Evolutionary conservation across 495 filamentous ascomycete genomes (phyloP), one percentile per base, ranked within the genome.

Genomic region (Tetracladium setigerum): DNA sequence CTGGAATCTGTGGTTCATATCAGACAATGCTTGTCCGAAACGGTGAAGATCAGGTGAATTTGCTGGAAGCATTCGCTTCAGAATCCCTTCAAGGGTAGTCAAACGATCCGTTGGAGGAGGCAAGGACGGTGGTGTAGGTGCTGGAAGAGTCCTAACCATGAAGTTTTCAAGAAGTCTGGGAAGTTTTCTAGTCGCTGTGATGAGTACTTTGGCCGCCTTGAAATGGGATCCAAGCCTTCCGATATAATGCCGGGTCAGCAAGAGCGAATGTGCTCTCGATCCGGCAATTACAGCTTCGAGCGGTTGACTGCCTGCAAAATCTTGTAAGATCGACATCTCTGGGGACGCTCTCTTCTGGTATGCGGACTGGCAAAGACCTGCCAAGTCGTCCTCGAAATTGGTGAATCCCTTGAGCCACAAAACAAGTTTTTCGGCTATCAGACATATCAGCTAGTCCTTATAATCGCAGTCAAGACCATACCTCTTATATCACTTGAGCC

Each of bases 141-240:
- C 41, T 13, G 45, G 44, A 13, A n/a, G 36, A 42, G 33, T 42
- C 19, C 41, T 22, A 19, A 55, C 47, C 8, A 18, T 38, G 41
- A 46, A 55, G 15, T 38, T 47, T 9, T 51, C 47, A 31, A 55
- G 47, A 10, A 50, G 37, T 1, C 43, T 27, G 42, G 52, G 47
- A 41, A 55, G 38, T 41, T 43, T 40, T 33, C 27, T 37, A 39
- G 30, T 43, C 22, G 47, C 40, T 18, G 17, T 34, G 17, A 16
- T 47, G 2, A 55, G 48, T 22, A 47, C 42, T 31, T 40, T 45
- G 24, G 52, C 34, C 11, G 52, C 52, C 43, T 46, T 50, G n/a
- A 55, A 38, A 31, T 55, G 52, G 42, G 47, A 55, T 18, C 52
- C 52, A 31, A 55, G 41, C 3, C 52, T 33, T 34, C 52, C 50